These are phyloP conservation scores for Andrographis paniculata DNA, from an alignment of 305 asterid species.

Conservation along the genomic window DNA sequence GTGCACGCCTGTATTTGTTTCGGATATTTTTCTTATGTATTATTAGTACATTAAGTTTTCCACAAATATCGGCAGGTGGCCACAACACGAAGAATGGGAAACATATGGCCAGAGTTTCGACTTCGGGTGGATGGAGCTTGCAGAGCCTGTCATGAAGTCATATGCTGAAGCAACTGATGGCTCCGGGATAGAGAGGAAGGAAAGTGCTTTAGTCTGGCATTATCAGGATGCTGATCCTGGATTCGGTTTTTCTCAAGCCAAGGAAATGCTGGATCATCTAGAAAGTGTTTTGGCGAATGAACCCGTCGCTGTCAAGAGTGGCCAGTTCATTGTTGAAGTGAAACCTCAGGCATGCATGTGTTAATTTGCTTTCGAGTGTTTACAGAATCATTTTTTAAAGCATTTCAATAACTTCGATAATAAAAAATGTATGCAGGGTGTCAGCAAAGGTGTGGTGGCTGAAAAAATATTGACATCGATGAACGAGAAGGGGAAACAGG, in stretches of 20 bases:
- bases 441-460: constrained; percentile 85
- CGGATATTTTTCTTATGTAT: background rate
- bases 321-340: constrained; percentile 87
- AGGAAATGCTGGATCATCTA: constrained; percentile 93
- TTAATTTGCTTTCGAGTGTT: background rate
- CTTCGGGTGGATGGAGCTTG: constrained; percentile 92
- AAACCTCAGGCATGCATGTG: constrained; percentile 71
- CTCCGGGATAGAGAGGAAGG: constrained; percentile 77
- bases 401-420: no score
- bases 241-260: constrained; percentile 89
- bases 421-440: constrained; percentile 70
- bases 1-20: no score
- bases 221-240: constrained; percentile 83
- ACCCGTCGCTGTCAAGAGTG: constrained; percentile 91
- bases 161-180: constrained; percentile 96
- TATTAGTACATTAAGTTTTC: constrained; percentile 4
- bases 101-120: constrained; percentile 59
- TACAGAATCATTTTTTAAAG: no score
- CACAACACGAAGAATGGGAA: constrained; percentile 77
- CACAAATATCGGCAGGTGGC: constrained; percentile 60
- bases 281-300: constrained; percentile 93
- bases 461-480: constrained; percentile 75
- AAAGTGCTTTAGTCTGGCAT: constrained; percentile 95
- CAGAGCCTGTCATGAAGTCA: constrained; percentile 89
- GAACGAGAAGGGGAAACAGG: constrained; percentile 48